These are phyloP conservation scores for Chlamydomonas eustigma DNA, from an alignment of 139 green algal genomes.

Conservation along the genomic window DNA sequence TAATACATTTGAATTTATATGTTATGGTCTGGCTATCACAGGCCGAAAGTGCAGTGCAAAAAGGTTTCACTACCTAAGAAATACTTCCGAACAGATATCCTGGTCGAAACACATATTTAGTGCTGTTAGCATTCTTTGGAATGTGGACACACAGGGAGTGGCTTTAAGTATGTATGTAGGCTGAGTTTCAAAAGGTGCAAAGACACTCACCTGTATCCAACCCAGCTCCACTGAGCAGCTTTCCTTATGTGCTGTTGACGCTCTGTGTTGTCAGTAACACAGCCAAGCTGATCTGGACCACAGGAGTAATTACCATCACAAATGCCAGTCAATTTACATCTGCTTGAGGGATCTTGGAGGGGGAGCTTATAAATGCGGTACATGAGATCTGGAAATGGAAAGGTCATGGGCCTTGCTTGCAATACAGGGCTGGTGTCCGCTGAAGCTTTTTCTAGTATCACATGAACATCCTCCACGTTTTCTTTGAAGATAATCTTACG, in stretches of 20 bases:
- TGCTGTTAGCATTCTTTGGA: background rate
- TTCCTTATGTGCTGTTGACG: slow-evolving; percentile 43
- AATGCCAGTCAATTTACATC: slow-evolving; percentile 54
- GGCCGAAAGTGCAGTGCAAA: background rate
- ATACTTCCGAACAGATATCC: too few species aligned
- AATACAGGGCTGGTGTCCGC: too few species aligned
- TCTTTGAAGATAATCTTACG: background rate
- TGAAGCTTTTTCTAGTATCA: too few species aligned
- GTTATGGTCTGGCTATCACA: too few species aligned
- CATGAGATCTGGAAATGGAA: slow-evolving; percentile 19
- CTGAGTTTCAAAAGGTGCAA: background rate
- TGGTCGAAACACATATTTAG: too few species aligned
- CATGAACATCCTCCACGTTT: background rate
- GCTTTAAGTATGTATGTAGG: background rate
- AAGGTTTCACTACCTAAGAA: too few species aligned
- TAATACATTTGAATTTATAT: too few species aligned
- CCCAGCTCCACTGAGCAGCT: slow-evolving; percentile 57
- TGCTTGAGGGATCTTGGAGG: slow-evolving; percentile 41
- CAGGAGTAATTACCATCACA: slow-evolving; percentile 57
- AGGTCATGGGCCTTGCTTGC: slow-evolving; percentile 9
- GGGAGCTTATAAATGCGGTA: slow-evolving; percentile 33
- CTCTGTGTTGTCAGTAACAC: slow-evolving; percentile 30
- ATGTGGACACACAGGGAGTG: background rate
- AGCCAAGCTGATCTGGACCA: slow-evolving; percentile 43
- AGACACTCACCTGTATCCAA: slow-evolving; percentile 52